Percentiles rank a stretch among this genome's conserved stretches.
Evolutionary conservation across 2,329 filamentous ascomycete species (phyloP).

Genomic region (Botrytis cinerea): DNA sequence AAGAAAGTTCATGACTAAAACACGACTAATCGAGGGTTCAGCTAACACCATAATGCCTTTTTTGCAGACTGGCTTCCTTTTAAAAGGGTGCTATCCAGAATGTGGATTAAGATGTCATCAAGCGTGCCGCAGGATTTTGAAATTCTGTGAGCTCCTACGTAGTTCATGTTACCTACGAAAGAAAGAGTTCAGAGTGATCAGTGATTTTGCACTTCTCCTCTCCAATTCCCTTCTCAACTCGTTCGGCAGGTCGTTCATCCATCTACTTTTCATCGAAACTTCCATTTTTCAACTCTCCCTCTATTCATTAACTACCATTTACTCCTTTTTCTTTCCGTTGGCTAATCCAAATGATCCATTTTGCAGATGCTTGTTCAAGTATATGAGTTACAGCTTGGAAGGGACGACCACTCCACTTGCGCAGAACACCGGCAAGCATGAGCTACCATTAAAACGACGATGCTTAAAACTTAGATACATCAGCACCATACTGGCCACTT

Average conservation of each 20-base stretch:
- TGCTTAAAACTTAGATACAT: background rate
- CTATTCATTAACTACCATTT: background rate
- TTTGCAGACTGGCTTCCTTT: background rate
- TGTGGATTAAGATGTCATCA: background rate
- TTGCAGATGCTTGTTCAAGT: background rate
- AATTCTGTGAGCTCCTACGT: background rate
- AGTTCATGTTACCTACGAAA: fast-evolving
- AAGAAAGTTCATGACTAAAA: fast-evolving
- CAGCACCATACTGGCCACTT: background rate
- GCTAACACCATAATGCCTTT: background rate
- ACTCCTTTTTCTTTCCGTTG: no score
- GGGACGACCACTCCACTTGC: background rate
- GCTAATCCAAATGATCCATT: background rate
- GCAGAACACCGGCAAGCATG: background rate
- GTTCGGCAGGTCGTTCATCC: background rate
- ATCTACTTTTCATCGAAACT: background rate
- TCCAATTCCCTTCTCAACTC: background rate
- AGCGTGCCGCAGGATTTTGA: background rate
- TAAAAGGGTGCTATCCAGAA: background rate
- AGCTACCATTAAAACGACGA: background rate
- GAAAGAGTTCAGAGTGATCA: background rate
- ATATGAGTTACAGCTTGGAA: fast-evolving
- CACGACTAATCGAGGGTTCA: background rate
- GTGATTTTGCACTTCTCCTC: background rate
- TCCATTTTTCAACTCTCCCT: background rate